Percentiles rank a stretch among this genome's conserved stretches.
phyloP scores from a whole-genome alignment of 805 yeast species.

The Metschnikowia gelsemii region DNA sequence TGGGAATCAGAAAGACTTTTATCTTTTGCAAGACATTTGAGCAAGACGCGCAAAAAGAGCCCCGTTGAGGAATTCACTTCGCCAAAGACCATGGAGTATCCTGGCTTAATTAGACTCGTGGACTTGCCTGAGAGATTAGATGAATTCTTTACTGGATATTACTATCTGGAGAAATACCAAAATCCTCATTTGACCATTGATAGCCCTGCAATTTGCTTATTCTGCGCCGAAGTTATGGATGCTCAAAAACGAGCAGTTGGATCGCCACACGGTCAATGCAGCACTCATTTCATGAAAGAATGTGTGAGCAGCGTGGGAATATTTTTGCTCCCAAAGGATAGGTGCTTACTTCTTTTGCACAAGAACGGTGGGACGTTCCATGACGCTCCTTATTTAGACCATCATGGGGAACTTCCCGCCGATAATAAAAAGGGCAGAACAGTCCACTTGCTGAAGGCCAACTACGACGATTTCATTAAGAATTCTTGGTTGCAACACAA shows the following conservation, averaged over 20 bases:
- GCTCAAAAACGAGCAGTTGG: slow-evolving; percentile 63
- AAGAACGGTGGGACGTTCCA: slow-evolving; percentile 81
- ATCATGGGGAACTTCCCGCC: slow-evolving; percentile 81
- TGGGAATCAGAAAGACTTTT: slow-evolving; percentile 29
- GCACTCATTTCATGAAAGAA: slow-evolving; percentile 61
- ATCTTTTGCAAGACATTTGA: slow-evolving; percentile 21
- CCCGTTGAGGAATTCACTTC: slow-evolving; percentile 14
- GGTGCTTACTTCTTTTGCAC: slow-evolving; percentile 61
- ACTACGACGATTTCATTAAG: slow-evolving; percentile 66
- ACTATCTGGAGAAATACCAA: slow-evolving; percentile 44
- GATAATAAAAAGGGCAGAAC: slow-evolving; percentile 73
- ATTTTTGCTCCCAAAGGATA: slow-evolving; percentile 67
- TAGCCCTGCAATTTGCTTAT: slow-evolving; percentile 85
- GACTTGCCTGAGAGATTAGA: slow-evolving; percentile 68
- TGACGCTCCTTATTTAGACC: slow-evolving; percentile 80
- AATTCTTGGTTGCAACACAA: slow-evolving; percentile 78
- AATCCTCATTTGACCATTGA: slow-evolving; percentile 40
- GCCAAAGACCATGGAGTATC: slow-evolving; percentile 50
- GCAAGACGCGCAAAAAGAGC: slow-evolving; percentile 1
- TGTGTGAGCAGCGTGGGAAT: slow-evolving; percentile 70
- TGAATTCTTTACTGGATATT: slow-evolving; percentile 60
- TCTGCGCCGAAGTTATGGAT: slow-evolving; percentile 70
- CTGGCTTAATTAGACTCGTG: slow-evolving; percentile 61
- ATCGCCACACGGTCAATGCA: slow-evolving; percentile 71
- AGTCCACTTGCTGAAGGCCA: slow-evolving; percentile 55